phyloP scores from a whole-genome alignment of 1,284 basidiomycete genomes.

The Schizophyllum amplum region DNA sequence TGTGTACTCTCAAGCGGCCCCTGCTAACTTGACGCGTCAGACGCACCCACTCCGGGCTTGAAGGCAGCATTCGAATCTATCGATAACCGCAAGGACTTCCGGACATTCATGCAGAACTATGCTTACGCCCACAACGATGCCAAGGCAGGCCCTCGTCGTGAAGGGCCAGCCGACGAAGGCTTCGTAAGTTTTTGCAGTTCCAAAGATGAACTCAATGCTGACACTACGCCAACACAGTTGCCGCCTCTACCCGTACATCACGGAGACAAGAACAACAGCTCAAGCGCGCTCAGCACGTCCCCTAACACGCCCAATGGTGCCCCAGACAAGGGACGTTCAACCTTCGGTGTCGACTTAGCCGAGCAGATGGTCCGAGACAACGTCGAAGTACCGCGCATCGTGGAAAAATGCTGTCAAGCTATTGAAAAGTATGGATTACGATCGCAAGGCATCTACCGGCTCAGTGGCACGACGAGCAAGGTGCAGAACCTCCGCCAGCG shows the following conservation, averaged over 20 bases:
- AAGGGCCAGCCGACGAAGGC: constrained; percentile 80
- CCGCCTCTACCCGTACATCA: constrained; percentile 48
- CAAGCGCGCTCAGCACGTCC: constrained; percentile 25
- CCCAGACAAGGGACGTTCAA: constrained; percentile 60
- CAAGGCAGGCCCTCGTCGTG: constrained; percentile 66
- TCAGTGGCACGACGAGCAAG: constrained; percentile 88
- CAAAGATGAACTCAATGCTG: not conserved
- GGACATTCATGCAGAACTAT: constrained; percentile 95
- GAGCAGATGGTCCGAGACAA: constrained; percentile 89
- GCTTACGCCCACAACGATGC: constrained; percentile 65
- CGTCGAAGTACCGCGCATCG: constrained; percentile 82
- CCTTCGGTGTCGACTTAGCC: constrained; percentile 87
- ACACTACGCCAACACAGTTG: constrained; percentile 32
- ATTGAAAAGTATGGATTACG: constrained; percentile 87
- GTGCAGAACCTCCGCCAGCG: constrained; percentile 79
- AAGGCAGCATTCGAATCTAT: constrained; percentile 86
- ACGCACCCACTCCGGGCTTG: constrained; percentile 55
- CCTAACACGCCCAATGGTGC: constrained; percentile 24
- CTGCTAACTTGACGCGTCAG: not conserved
- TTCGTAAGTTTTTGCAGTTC: constrained; percentile 50
- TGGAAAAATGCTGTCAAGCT: constrained; percentile 85
- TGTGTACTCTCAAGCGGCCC: constrained; percentile 9
- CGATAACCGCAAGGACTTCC: constrained; percentile 93
- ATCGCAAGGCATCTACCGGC: constrained; percentile 87
- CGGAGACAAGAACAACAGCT: constrained; percentile 18